These are phyloP conservation scores for Apiospora malaysiana DNA, from an alignment of 2,329 filamentous ascomycete genomes.

Conservation along the genomic window DNA sequence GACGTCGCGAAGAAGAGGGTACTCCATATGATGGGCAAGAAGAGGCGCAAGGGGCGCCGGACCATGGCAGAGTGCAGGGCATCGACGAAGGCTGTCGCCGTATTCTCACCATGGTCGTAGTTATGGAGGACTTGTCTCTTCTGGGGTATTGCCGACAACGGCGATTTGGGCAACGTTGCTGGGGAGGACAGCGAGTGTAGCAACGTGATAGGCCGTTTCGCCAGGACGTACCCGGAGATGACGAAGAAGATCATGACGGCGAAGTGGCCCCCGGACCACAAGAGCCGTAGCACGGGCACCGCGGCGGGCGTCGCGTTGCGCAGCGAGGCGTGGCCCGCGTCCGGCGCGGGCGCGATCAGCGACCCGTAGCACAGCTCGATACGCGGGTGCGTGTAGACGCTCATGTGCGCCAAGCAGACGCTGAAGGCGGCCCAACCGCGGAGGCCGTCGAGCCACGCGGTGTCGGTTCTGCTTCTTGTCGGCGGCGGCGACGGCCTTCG, in stretches of 20 bases:
- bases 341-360: not conserved
- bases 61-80: conserved; percentile 12
- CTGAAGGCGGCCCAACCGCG: conserved; percentile 20
- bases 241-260: conserved; percentile 22
- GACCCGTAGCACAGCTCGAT: conserved; percentile 20
- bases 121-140: too few relatives aligned
- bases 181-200: not conserved
- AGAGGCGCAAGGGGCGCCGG: not conserved
- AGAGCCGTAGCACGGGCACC: conserved; percentile 4
- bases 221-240: conserved; percentile 14
- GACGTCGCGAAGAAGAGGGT: conserved; percentile 4
- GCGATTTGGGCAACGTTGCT: too few relatives aligned
- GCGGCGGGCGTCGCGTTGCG: conserved; percentile 18
- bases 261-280: conserved; percentile 20
- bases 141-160: too few relatives aligned
- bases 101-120: too few relatives aligned
- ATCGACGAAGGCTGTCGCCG: not conserved
- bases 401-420: conserved; percentile 17
- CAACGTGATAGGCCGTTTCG: not conserved
- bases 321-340: not conserved
- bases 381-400: conserved; percentile 19
- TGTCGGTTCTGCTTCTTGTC: not conserved
- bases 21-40: conserved; percentile 10
- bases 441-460: conserved; percentile 20
- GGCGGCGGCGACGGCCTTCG: not conserved